Percentiles rank a stretch among this genome's conserved stretches.
These are phyloP conservation scores for Phytopythium oedochilum DNA, from an alignment of 352 stramenopile species.

Conservation along the genomic window DNA sequence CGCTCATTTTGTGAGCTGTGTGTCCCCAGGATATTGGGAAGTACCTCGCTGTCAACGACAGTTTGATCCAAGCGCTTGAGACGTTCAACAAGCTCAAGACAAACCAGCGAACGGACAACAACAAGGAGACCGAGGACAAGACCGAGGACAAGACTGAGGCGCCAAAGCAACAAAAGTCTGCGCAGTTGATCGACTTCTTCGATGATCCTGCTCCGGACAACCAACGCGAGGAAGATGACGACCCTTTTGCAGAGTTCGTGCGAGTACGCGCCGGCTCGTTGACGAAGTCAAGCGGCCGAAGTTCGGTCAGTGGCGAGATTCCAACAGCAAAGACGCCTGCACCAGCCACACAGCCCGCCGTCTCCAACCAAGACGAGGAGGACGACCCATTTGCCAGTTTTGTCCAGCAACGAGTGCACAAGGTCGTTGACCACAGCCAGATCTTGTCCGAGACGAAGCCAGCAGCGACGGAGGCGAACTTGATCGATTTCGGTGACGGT, in stretches of 20 bases:
- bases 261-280: conserved; percentile 27
- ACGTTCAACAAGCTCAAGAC: conserved; percentile 47
- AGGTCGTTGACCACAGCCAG: conserved; percentile 24
- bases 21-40: conserved; percentile 43
- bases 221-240: conserved; percentile 30
- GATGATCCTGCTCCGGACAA: conserved; percentile 11
- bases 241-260: conserved; percentile 65
- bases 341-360: conserved; percentile 7
- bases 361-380: conserved; percentile 25
- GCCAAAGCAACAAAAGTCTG: neutral
- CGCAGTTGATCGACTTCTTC: conserved; percentile 2
- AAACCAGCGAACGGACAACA: conserved; percentile 16
- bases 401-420: conserved; percentile 41
- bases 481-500: conserved; percentile 73
- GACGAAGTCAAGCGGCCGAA: conserved; percentile 9
- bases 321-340: neutral
- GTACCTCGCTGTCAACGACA: conserved; percentile 70
- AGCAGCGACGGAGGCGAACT: conserved; percentile 21
- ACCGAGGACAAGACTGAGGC: neutral
- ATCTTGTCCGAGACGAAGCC: conserved; percentile 15
- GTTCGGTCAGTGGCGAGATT: conserved; percentile 1
- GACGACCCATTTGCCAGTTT: conserved; percentile 69
- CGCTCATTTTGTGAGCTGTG: neutral
- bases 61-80: conserved; percentile 47
- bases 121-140: conserved; percentile 12